Base-by-base conservation (phyloP, 1,139 yeast species). In the Taiozyma sp. region DNA sequence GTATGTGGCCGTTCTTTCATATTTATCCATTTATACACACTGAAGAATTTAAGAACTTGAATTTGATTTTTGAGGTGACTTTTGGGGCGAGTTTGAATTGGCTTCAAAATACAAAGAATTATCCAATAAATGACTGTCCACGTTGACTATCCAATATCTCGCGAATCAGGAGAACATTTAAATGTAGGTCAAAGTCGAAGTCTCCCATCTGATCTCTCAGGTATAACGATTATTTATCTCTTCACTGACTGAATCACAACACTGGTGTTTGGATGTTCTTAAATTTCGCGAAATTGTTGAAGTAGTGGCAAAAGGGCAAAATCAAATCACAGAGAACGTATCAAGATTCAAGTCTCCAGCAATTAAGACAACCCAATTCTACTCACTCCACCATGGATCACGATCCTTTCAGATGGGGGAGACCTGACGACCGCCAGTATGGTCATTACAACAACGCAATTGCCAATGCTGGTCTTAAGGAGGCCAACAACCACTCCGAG, bases 341-440 rank as follows among this genome's bases (percentile, higher is more conserved):
- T 2, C 6, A 32, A 13, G 19, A 9, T 35, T 16, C 5, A 11
- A 10, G 10, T 19, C 41, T 8, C 19, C 16, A 24, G 14, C 29
- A 22, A 13, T 32, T 6, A 41, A 26, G 34, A 35, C 40, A 21
- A 29, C 48, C 24, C 44, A 44, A 42, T 34, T 40, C 29, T 37
- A 21, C 22, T 21, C 16, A 34, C 19, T 37, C n/a, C 43, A 54
- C 44, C 52, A 91, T 93, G 99, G 88, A 93, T 65, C 98, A 93
- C 89, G 88, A 87, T 75, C 98, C 97, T 59, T 84, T 76, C 62
- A 77, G 79, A 61, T 93, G 99, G 99, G 99, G 98, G 22, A 87
- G 97, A 71, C 98, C 98, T 54, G 76, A 85, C 48, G 83, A 86
- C 66, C 81, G 79, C 47, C 76, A 83, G 4, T 93, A 93, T 64